These are phyloP conservation scores for Crithidia bombi DNA, from an alignment of 208 protist species.

Conservation along the genomic window DNA sequence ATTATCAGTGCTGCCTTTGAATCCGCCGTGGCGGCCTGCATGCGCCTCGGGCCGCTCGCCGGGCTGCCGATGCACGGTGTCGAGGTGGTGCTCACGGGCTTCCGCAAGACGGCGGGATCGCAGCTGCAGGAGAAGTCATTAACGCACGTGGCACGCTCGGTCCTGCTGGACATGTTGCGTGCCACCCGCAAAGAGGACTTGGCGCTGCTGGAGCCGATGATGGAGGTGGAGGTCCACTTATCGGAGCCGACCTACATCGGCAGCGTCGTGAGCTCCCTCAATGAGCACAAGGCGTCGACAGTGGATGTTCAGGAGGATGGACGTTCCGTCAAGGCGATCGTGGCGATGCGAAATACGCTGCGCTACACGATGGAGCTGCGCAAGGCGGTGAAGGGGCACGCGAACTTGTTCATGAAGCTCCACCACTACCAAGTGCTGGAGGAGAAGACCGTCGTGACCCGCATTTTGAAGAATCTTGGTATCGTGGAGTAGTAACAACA, in stretches of 20 bases:
- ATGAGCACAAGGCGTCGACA: slow-evolving; percentile 75
- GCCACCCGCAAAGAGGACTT: slow-evolving; percentile 38
- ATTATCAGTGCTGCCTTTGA: slow-evolving; percentile 40
- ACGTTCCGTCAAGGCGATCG: slow-evolving; percentile 69
- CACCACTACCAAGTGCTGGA: slow-evolving; percentile 78
- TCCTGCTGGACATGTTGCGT: slow-evolving; percentile 54
- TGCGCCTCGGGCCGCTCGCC: slow-evolving; percentile 66
- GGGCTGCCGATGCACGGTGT: slow-evolving; percentile 80
- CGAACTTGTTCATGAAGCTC: slow-evolving; percentile 74
- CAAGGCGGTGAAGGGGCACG: slow-evolving; percentile 87
- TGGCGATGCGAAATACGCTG: slow-evolving; percentile 86
- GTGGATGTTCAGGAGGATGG: slow-evolving; percentile 86
- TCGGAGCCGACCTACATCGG: slow-evolving; percentile 78
- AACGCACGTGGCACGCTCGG: slow-evolving; percentile 48
- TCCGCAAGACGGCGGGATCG: slow-evolving; percentile 59
- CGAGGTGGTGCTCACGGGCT: slow-evolving; percentile 57
- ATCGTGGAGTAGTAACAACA: slow-evolving; percentile 66
- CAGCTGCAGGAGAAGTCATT: slow-evolving; percentile 55
- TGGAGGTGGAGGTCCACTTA: slow-evolving; percentile 87
- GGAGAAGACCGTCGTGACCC: slow-evolving; percentile 73
- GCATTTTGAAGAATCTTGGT: slow-evolving; percentile 84
- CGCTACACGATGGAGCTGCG: slow-evolving; percentile 89
- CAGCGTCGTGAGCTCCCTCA: slow-evolving; percentile 74
- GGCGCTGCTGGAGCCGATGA: slow-evolving; percentile 86
- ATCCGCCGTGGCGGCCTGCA: slow-evolving; percentile 56